Conservation (phyloP, 768 basidiomycete genomes). For the Leccinum sublutescens region DNA sequence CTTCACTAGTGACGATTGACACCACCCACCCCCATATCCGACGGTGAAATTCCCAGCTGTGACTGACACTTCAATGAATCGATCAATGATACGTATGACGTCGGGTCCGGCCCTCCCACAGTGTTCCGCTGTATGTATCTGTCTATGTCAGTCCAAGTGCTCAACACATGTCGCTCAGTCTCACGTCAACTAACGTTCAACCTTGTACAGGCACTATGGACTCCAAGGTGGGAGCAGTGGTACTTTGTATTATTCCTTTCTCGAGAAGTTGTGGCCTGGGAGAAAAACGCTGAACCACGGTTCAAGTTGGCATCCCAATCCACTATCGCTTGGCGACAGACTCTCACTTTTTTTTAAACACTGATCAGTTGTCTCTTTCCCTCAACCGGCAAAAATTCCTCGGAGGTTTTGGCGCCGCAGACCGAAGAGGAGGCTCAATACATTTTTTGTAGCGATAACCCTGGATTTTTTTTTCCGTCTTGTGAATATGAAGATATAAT, state of each 20-base stretch:
- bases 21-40: conserved; percentile 6
- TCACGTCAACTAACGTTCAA: neutral
- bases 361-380: neutral
- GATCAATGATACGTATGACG: neutral
- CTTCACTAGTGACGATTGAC: neutral
- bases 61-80: neutral
- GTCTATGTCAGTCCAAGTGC: neutral
- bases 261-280: neutral
- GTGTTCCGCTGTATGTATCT: neutral
- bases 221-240: neutral
- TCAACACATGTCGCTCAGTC: neutral
- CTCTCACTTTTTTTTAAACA: neutral
- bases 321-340: neutral
- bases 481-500: neutral
- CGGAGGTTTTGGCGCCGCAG: neutral
- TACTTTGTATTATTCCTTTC: neutral
- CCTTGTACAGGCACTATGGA: neutral
- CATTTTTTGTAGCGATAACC: neutral
- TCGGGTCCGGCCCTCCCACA: neutral
- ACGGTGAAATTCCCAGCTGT: conserved; percentile 6
- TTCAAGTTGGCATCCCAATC: neutral
- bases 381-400: neutral
- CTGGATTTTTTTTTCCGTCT: neutral
- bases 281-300: neutral
- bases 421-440: neutral